These are phyloP conservation scores for Dactylis glomerata DNA, from an alignment of 176 grass and related monocot species.

Conservation along the genomic window DNA sequence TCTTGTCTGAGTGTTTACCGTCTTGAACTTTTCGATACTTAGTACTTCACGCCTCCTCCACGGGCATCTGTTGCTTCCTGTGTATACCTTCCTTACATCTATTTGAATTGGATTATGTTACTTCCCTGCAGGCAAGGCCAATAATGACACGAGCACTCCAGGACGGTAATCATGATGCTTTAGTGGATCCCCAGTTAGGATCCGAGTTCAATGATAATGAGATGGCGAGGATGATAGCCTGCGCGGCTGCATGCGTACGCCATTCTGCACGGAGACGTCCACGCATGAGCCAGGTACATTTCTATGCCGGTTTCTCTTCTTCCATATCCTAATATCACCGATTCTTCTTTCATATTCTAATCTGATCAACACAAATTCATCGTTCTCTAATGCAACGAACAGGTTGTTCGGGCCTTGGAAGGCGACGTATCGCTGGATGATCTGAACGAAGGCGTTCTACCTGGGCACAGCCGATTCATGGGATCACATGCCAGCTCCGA, in stretches of 20 bases:
- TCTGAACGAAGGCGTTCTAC: slow-evolving; percentile 64
- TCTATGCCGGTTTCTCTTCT: not conserved
- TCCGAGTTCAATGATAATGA: slow-evolving; percentile 64
- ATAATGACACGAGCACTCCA: slow-evolving; percentile 59
- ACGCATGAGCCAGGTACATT: slow-evolving; percentile 83
- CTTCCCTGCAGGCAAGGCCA: slow-evolving; percentile 71
- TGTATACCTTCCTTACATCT: not conserved
- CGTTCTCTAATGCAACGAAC: not conserved
- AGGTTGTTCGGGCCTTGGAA: slow-evolving; percentile 86
- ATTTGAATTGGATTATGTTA: not conserved
- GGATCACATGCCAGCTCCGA: slow-evolving; percentile 68
- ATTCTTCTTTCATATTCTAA: not conserved
- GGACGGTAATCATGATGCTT: slow-evolving; percentile 59
- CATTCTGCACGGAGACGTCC: slow-evolving; percentile 67
- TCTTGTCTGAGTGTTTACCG: not conserved
- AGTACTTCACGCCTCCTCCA: not conserved
- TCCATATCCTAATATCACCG: not conserved
- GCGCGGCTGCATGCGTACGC: slow-evolving; percentile 85
- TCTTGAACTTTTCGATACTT: not conserved
- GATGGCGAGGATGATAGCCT: slow-evolving; percentile 88
- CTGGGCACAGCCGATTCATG: slow-evolving; percentile 70
- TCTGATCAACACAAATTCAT: too few relatives aligned
- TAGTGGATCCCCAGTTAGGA: slow-evolving; percentile 70
- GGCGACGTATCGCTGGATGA: slow-evolving; percentile 86
- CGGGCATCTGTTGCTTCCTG: not conserved